Base-by-base conservation (phyloP, 768 basidiomycete genomes). In the Pisolithus microcarpus region DNA sequence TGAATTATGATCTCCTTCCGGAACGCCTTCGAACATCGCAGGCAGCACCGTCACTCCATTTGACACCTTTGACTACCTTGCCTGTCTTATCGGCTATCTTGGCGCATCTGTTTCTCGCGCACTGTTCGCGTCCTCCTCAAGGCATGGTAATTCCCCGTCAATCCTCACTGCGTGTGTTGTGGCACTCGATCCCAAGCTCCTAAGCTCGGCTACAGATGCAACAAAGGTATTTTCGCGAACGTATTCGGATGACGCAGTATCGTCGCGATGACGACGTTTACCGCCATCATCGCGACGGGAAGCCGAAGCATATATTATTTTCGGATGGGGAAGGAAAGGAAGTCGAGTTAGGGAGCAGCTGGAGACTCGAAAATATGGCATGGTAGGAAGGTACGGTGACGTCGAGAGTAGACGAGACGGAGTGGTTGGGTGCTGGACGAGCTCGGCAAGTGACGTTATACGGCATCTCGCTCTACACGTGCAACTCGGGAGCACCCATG, bases 1-100 rank as follows among this genome's bases (percentile, higher is more conserved):
- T 1, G 57, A 52, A 3, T 56, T 38, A 44, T 34, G 23, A 46
- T 53, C 56, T 36, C 43, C 40, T 9, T 61, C 64, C 19, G 55
- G 30, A 31, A 82, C 66, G 7, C 75, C 74, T 4, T 51, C 67
- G 72, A 57, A 77, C 79, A 61, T 87, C 87, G 50, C 79, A 79
- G 43, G 84, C 78, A n/a, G 82, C 82, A 18, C 82, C 85, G 51
- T 82, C 80, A 19, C 71, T 71, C 84, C 84, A 86, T 4, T 72
- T 73, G 21, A 85, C 75, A 7, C 83, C 83, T 36, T 77, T 67
- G 0, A 84, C 82, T 2, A 50, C 38, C 15, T 38, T 54, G 0
- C 72, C 69, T 50, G 79, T 81, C 38, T 77, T 73, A 7, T 70
- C 65, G 7, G 75, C 77, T 82, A 84, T 84, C 66, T 81, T 80